Evolutionary conservation across 495 filamentous ascomycete species (phyloP).

Genomic region (Delitschia confertaspora): DNA sequence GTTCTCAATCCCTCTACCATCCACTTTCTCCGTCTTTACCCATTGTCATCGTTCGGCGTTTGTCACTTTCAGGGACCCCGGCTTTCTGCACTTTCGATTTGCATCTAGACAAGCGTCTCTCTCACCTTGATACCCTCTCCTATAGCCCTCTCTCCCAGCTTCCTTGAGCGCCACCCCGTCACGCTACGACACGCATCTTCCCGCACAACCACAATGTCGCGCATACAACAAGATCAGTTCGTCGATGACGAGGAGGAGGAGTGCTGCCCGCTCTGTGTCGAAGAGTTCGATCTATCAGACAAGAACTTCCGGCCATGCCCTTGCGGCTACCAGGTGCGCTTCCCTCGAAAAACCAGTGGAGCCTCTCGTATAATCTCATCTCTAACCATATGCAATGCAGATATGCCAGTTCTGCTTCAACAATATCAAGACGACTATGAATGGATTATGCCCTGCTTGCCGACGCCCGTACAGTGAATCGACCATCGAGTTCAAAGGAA

Average conservation of each 20-base stretch:
- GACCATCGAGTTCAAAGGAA: constrained; percentile 89
- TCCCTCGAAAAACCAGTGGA: constrained; percentile 1
- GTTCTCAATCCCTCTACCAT: constrained; percentile 1
- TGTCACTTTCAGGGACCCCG: constrained; percentile 13
- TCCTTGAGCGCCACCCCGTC: constrained; percentile 20
- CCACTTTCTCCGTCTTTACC: constrained; percentile 15
- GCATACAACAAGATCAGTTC: constrained; percentile 81
- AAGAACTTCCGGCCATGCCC: constrained; percentile 96
- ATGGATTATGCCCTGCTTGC: constrained; percentile 92
- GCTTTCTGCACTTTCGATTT: constrained; percentile 8
- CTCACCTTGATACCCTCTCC: constrained; percentile 1
- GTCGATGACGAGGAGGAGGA: constrained; percentile 94
- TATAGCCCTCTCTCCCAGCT: neutral
- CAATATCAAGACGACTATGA: constrained; percentile 93
- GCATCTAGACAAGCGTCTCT: constrained; percentile 7
- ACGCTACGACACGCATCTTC: constrained; percentile 13
- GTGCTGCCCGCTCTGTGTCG: constrained; percentile 79
- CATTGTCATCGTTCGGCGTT: constrained; percentile 29
- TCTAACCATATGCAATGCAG: constrained; percentile 41
- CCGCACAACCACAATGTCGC: constrained; percentile 43
- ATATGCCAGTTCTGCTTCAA: constrained; percentile 99
- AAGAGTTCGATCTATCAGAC: constrained; percentile 96
- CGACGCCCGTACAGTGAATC: constrained; percentile 90
- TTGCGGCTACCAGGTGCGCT: constrained; percentile 88
- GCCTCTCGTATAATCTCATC: neutral